Evolutionary conservation across 139 green algal species (phyloP).

Genomic region (Chlorella sorokiniana): DNA sequence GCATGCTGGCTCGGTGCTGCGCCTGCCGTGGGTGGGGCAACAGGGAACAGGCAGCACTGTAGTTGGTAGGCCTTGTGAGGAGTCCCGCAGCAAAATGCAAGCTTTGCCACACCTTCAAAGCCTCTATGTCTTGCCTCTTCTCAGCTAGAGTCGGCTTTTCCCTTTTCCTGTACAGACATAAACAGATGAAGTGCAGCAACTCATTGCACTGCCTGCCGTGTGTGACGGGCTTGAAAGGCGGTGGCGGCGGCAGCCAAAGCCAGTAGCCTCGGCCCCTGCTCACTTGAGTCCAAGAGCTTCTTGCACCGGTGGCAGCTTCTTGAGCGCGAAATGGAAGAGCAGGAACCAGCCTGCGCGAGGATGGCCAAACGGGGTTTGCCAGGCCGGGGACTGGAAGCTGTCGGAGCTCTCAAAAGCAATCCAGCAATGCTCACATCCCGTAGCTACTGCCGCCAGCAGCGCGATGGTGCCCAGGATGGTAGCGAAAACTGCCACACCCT

Average conservation of each 20-base stretch:
- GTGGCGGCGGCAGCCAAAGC: not conserved
- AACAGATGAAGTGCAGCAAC: not conserved
- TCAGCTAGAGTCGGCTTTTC: slow-evolving; percentile 21
- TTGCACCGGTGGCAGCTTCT: slow-evolving; percentile 36
- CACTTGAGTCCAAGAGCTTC: slow-evolving; percentile 36
- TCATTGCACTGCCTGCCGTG: not conserved
- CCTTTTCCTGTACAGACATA: slow-evolving; percentile 2
- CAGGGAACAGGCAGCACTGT: too few species aligned
- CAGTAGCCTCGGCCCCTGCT: not conserved
- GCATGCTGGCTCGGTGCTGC: not conserved
- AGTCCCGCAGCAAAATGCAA: not conserved
- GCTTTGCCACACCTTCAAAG: slow-evolving; percentile 12
- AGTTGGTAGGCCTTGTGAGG: too few species aligned
- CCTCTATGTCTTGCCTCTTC: slow-evolving; percentile 29
- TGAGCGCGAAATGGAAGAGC: slow-evolving; percentile 37
- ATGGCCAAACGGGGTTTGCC: not conserved
- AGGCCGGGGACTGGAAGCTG: not conserved
- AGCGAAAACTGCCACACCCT: not conserved
- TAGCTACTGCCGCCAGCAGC: not conserved
- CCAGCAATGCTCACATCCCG: not conserved
- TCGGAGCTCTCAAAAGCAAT: not conserved
- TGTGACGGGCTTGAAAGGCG: not conserved
- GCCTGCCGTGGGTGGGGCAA: not conserved
- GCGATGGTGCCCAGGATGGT: not conserved
- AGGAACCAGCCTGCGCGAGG: slow-evolving; percentile 30